A percentile compares a stretch with the other conserved stretches of the same genome.
phyloP scores from a whole-genome alignment of 495 filamentous ascomycete species.

The Daldinia loculata region DNA sequence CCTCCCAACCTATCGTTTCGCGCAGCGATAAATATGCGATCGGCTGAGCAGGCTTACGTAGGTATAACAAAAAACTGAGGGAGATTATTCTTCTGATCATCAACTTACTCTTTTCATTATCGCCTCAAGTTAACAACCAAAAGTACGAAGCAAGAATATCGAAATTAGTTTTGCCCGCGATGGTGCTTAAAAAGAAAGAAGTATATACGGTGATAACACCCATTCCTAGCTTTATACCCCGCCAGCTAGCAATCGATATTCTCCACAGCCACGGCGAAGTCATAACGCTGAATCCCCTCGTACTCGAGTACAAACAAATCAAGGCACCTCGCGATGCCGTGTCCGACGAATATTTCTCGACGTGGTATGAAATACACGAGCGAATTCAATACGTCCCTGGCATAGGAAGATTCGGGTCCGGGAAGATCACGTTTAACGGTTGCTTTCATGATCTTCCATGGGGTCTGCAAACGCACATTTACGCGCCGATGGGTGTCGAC shows the following conservation, averaged over 20 bases:
- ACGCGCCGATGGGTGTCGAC: conserved; percentile 67
- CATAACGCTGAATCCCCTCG: conserved; percentile 79
- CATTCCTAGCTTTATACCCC: conserved; percentile 58
- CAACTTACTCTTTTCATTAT: conserved; percentile 6
- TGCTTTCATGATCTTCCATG: conserved; percentile 76
- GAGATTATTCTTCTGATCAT: conserved; percentile 8
- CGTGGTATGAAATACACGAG: conserved; percentile 74
- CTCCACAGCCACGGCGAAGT: conserved; percentile 68
- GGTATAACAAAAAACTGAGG: conserved; percentile 27
- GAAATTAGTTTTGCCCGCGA: conserved; percentile 12
- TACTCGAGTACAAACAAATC: conserved; percentile 69
- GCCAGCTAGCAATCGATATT: conserved; percentile 53
- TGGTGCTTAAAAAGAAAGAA: conserved; percentile 61
- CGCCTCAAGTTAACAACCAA: conserved; percentile 7
- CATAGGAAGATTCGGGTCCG: conserved; percentile 64
- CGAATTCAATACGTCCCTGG: conserved; percentile 71
- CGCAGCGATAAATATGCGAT: conserved; percentile 27
- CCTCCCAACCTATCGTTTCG: conserved; percentile 26
- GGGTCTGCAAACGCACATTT: conserved; percentile 78
- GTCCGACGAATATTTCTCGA: conserved; percentile 73
- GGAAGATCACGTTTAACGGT: conserved; percentile 75
- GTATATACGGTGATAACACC: conserved; percentile 58
- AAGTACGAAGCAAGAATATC: conserved; percentile 5
- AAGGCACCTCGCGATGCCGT: conserved; percentile 69
- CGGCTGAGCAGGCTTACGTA: conserved; percentile 35